Evolutionary conservation across 306 rosid genomes (phyloP).

Genomic region (Pueraria montana): DNA sequence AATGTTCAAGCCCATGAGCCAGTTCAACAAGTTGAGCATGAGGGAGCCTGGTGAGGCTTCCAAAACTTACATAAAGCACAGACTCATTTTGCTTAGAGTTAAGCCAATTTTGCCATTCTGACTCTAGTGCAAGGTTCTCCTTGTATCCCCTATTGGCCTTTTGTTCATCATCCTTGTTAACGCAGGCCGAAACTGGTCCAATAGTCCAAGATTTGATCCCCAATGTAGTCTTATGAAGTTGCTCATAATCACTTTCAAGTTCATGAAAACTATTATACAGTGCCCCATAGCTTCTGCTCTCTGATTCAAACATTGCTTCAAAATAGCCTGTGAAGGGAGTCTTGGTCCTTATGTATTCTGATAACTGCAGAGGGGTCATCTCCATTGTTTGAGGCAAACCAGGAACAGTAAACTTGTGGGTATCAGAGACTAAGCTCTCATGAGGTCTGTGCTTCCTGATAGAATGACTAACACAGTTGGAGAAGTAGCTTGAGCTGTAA

Average conservation of each 20-base stretch:
- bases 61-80: conserved; percentile 43
- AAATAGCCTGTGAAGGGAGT: background rate
- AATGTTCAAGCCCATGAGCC: conserved; percentile 49
- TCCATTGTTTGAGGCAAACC: conserved; percentile 36
- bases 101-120: conserved; percentile 43
- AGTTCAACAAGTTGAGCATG: conserved; percentile 46
- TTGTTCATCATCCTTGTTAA: conserved; percentile 20
- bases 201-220: conserved; percentile 49
- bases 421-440: conserved; percentile 30
- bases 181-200: conserved; percentile 50
- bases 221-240: background rate
- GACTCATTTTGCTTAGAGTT: conserved; percentile 43
- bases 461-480: background rate
- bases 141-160: conserved; percentile 26
- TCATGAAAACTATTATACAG: conserved; percentile 46
- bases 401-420: conserved; percentile 38
- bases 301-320: conserved; percentile 30
- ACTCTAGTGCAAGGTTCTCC: background rate
- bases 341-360: background rate
- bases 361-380: conserved; percentile 37
- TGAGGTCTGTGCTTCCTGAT: conserved; percentile 40
- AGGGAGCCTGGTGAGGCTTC: conserved; percentile 38
- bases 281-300: conserved; percentile 48
- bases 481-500: conserved; percentile 48
- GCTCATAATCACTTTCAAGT: conserved; percentile 46